These are phyloP conservation scores for Rhizophagus clarus DNA, from an alignment of 192 early-diverging fungal species.

Conservation along the genomic window DNA sequence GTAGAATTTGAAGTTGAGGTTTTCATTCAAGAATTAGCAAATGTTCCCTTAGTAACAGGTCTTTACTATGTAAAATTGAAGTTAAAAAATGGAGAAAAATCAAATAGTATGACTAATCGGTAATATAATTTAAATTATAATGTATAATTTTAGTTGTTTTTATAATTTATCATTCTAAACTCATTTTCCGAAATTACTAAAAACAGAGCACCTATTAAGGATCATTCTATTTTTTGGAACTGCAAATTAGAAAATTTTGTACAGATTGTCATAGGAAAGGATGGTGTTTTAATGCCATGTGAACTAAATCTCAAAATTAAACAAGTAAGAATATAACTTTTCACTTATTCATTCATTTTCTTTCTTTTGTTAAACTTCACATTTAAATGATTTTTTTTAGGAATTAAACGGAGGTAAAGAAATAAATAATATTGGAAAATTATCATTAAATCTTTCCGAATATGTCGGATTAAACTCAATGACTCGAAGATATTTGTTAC, in stretches of 20 bases:
- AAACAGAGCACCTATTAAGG: constrained; percentile 50
- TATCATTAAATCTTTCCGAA: constrained; percentile 80
- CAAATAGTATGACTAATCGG: constrained; percentile 42
- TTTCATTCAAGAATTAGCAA: constrained; percentile 74
- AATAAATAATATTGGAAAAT: constrained; percentile 63
- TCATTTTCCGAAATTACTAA: neutral
- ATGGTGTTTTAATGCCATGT: constrained; percentile 73
- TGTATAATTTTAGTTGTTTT: neutral
- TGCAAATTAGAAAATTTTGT: constrained; percentile 51
- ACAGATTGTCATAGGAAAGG: constrained; percentile 70
- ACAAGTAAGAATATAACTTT: constrained; percentile 50
- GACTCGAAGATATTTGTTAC: constrained; percentile 60
- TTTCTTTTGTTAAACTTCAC: constrained; percentile 28
- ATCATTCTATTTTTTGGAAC: constrained; percentile 68
- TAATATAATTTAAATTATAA: constrained; percentile 1
- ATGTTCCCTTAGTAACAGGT: constrained; percentile 80
- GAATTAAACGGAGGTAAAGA: constrained; percentile 63
- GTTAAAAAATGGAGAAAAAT: constrained; percentile 48
- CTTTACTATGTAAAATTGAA: constrained; percentile 83
- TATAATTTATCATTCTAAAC: neutral
- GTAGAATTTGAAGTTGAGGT: constrained; percentile 65
- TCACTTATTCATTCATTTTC: constrained; percentile 12
- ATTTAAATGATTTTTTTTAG: constrained; percentile 46
- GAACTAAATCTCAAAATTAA: constrained; percentile 73
- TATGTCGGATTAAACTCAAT: constrained; percentile 60